These are phyloP conservation scores for Pestalotiopsis sp. DNA, from an alignment of 2,329 filamentous ascomycete species.

Conservation along the genomic window DNA sequence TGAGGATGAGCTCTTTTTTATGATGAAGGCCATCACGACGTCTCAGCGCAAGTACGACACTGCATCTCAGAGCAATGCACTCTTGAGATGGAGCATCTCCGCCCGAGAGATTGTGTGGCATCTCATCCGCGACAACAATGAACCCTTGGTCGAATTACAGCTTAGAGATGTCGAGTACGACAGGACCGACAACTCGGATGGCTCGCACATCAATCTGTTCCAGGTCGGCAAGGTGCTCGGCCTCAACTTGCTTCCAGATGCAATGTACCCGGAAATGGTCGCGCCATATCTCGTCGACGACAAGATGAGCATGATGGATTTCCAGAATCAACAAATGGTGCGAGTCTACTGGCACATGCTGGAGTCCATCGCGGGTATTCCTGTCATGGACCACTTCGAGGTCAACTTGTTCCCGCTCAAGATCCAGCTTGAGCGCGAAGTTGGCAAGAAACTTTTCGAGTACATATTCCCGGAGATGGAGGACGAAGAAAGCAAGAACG, in stretches of 20 bases:
- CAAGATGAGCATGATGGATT: slow-evolving; percentile 49
- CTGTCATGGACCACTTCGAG: slow-evolving; percentile 95
- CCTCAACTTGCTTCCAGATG: slow-evolving; percentile 84
- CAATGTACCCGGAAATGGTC: slow-evolving; percentile 95
- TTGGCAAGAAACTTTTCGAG: slow-evolving; percentile 90
- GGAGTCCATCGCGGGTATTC: slow-evolving; percentile 95
- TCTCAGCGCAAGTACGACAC: slow-evolving; percentile 85
- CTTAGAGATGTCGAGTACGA: slow-evolving; percentile 89
- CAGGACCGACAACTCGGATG: slow-evolving; percentile 94
- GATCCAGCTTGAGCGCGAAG: slow-evolving; percentile 88
- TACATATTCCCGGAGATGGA: slow-evolving; percentile 93
- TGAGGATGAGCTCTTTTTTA: slow-evolving; percentile 97
- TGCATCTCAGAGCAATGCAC: slow-evolving; percentile 70
- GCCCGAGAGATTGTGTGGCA: slow-evolving; percentile 97
- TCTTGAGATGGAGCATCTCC: slow-evolving; percentile 91
- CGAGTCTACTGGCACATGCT: slow-evolving; percentile 97
- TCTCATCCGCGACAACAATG: slow-evolving; percentile 80
- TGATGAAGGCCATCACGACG: slow-evolving; percentile 99
- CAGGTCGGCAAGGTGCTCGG: slow-evolving; percentile 87
- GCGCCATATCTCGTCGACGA: slow-evolving; percentile 79
- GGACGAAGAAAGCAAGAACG: slow-evolving; percentile 33
- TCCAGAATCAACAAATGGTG: slow-evolving; percentile 78
- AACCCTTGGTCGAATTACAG: slow-evolving; percentile 90
- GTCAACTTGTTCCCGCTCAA: slow-evolving; percentile 91
- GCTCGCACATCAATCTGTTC: slow-evolving; percentile 90